Percentiles rank a stretch among this genome's conserved stretches.
Conservation (phyloP, 352 stramenopile genomes). For the Pythium phragmiticola region DNA sequence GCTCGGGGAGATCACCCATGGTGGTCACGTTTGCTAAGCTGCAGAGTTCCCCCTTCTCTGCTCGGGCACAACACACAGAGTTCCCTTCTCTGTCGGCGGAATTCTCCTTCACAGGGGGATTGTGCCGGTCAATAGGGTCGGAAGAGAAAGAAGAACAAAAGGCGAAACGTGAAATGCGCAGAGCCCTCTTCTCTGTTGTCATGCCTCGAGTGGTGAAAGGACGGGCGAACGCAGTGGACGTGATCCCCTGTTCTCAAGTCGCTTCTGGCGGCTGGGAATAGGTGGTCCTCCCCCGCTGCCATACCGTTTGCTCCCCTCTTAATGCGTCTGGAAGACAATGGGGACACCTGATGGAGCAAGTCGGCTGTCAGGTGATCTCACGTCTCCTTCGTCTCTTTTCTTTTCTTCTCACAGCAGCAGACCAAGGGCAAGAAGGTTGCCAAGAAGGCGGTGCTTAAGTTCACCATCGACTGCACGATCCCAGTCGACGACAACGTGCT, state of each 20-base stretch:
- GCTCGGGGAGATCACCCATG: not conserved
- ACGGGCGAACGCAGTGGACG: constrained; percentile 6
- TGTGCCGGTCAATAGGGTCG: constrained; percentile 27
- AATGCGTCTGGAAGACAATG: not conserved
- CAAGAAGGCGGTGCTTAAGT: constrained; percentile 92
- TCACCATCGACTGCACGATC: constrained; percentile 93
- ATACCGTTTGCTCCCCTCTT: constrained; percentile 7
- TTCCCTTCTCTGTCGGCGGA: constrained; percentile 79
- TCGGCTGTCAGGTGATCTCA: constrained; percentile 9
- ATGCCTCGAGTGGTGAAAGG: constrained; percentile 23
- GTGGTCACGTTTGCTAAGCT: constrained; percentile 69
- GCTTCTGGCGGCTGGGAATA: not conserved
- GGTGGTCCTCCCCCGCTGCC: not conserved
- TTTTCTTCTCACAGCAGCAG: constrained; percentile 34
- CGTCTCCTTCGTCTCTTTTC: not conserved
- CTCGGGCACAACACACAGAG: constrained; percentile 81
- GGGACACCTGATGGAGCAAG: constrained; percentile 1
- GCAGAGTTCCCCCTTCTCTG: constrained; percentile 83
- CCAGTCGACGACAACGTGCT: constrained; percentile 99
- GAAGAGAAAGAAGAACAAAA: constrained; percentile 10
- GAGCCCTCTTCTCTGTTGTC: constrained; percentile 45
- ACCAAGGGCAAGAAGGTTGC: constrained; percentile 85
- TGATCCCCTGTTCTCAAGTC: not conserved
- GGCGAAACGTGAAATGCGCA: constrained; percentile 20
- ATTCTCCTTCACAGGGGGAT: not conserved